Evolutionary conservation across 2,329 filamentous ascomycete genomes (phyloP), one percentile per base, ranked within the genome.

Genomic region (Onygenales sp.): DNA sequence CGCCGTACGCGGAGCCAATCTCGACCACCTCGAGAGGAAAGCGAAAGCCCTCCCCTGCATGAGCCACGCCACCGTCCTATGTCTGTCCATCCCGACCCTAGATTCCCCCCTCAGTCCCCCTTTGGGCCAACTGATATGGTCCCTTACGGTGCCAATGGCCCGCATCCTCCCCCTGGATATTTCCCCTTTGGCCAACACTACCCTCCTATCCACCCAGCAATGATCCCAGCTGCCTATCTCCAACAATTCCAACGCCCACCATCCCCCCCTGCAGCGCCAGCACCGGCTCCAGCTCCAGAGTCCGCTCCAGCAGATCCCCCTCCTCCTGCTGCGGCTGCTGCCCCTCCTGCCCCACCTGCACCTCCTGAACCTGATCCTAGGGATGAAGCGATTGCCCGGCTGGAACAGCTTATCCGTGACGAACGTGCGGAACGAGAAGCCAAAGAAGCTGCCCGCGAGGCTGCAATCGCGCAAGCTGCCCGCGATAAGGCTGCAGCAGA

Each of bases 361-460:
- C 59, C 70, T 6, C 64, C 70, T 4, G 74, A 57, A 36, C 70
- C 72, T 27, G 70, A 72, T 17, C 65, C 71, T 7, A 74, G 75
- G 55, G 72, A 74, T 45, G 76, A 78, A 55, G 75, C 85, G 53
- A 82, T 85, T 57, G 73, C 74, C n/a, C 76, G 85, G 53, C 77
- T 84, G 56, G 76, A 80, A 57, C 77, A 85, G 59, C 67, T 87
- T 54, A 74, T 78, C 44, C 52, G 73, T 50, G 72, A 75, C 13
- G 70, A 75, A 54, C 67, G 69, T 47, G 64, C 58, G 9, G 71
- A 74, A 17, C 67, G 70, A 36, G 70, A 73, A 55, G 66, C 65
- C 33, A 64, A 68, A 44, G 71, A 73, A 57, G 68, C 67, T 27
- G 67, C 66, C 14, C 61, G 63, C 13, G 58, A 71, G 58, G 74